These are phyloP conservation scores for Xylaria hypoxylon DNA, from an alignment of 2,329 filamentous ascomycete species.

Conservation along the genomic window DNA sequence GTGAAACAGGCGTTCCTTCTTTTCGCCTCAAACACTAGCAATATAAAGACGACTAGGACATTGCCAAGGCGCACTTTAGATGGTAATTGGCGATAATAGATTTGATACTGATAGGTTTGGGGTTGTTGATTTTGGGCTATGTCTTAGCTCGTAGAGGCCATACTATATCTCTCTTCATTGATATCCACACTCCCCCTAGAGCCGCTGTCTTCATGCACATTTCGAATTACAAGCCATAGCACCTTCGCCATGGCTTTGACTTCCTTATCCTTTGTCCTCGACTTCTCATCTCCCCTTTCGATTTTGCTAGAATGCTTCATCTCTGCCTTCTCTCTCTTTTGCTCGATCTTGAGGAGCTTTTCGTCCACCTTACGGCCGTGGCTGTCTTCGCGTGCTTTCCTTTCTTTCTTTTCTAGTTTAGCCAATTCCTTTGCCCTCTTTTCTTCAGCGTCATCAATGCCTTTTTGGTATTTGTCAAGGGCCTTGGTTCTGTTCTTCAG, in stretches of 20 bases:
- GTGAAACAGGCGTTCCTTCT: no score
- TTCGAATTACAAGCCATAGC: constrained; percentile 33
- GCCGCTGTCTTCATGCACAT: constrained; percentile 16
- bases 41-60: no score
- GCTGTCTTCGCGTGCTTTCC: constrained; percentile 2
- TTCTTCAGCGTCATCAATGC: constrained; percentile 20
- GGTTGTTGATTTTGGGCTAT: no score
- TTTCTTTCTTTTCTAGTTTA: constrained; percentile 29
- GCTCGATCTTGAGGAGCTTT: constrained; percentile 27
- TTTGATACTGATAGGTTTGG: no score
- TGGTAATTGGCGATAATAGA: no score
- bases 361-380: constrained; percentile 18
- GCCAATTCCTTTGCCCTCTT: constrained; percentile 14
- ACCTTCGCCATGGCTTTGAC: constrained; percentile 27
- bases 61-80: no score
- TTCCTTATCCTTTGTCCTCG: constrained; percentile 25
- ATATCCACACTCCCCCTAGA: background rate
- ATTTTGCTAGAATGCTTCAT: constrained; percentile 14
- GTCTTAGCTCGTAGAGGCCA: no score
- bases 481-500: constrained; percentile 23
- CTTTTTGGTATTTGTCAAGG: constrained; percentile 25
- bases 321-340: constrained; percentile 28
- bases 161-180: background rate
- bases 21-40: no score
- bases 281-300: constrained; percentile 15